These are phyloP conservation scores for Cutaneotrichosporon sp. DNA, from an alignment of 1,284 basidiomycete species.

Conservation along the genomic window DNA sequence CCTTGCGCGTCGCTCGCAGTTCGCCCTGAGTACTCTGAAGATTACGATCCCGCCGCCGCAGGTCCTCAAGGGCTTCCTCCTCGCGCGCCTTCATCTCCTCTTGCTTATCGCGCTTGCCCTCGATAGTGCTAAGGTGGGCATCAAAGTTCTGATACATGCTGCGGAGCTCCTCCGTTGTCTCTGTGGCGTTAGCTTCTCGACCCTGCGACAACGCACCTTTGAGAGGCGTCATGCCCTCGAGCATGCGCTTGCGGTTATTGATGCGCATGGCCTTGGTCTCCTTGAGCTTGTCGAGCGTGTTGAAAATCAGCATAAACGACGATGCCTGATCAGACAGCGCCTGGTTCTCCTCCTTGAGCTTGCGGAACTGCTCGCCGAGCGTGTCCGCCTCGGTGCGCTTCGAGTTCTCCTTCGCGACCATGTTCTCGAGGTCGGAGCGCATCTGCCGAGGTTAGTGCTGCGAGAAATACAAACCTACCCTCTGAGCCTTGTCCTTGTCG, in stretches of 20 bases:
- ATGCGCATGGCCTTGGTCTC: slow-evolving; percentile 61
- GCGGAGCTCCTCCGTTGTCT: slow-evolving; percentile 69
- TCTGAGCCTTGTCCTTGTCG: slow-evolving; percentile 83
- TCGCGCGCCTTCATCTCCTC: slow-evolving; percentile 32
- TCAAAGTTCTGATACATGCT: slow-evolving; percentile 67
- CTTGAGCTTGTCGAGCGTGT: slow-evolving; percentile 64
- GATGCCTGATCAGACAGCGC: slow-evolving; percentile 76
- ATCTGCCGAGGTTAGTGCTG: no score
- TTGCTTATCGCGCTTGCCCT: slow-evolving; percentile 36
- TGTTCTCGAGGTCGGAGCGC: slow-evolving; percentile 49
- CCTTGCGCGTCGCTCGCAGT: slow-evolving; percentile 40
- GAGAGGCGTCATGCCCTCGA: slow-evolving; percentile 57
- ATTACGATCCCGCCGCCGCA: slow-evolving; percentile 30
- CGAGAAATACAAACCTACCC: slow-evolving; percentile 38
- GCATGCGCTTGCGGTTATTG: slow-evolving; percentile 61
- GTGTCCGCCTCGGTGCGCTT: slow-evolving; percentile 73
- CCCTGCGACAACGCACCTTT: slow-evolving; percentile 53
- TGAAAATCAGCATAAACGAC: slow-evolving; percentile 77
- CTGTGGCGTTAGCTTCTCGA: slow-evolving; percentile 50
- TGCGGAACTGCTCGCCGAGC: slow-evolving; percentile 62
- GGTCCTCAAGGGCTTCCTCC: slow-evolving; percentile 34
- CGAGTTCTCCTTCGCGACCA: slow-evolving; percentile 61
- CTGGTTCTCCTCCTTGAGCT: slow-evolving; percentile 67
- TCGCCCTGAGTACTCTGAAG: slow-evolving; percentile 37
- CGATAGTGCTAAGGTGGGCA: slow-evolving; percentile 43